Base-by-base conservation (phyloP, 768 basidiomycete genomes). In the Tricholoma sp. region DNA sequence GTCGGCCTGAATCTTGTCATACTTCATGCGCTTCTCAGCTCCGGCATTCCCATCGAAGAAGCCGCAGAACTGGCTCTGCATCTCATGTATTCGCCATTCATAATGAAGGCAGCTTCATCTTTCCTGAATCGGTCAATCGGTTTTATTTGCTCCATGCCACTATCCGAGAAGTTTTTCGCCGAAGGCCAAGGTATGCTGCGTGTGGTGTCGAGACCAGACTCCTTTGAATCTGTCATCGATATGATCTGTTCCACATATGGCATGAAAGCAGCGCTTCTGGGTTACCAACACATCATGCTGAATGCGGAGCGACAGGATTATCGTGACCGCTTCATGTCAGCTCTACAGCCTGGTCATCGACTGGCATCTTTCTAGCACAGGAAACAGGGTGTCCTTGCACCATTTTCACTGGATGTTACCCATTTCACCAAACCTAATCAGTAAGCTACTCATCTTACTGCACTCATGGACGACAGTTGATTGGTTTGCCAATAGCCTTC, bases 321-420 rank as follows among this genome's bases (percentile, higher is more conserved):
- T 54, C 70, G 68, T 31, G 75, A 81, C 45, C 69, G 76, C 15
- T 57, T 68, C 61, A 63, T 73, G 57, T 57, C 63, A 58, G 57
- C 62, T 1, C 64, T 79, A 50, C 63, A 68, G 50, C 73, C 77
- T 4, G 63, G 70, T 0, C 72, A 73, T 60, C 67, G 71, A n/a
- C 52, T 70, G 55, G 61, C 66, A 10, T 70, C 67, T 52, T 58
- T 66, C 49, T 63, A 58, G 9, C 68, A 65, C 60, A 63, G 67
- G 45, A 57, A 67, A 24, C 67, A 58, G 2, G 72, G 71, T 4
- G 61, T 73, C 7, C 58, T 73, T 8, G 63, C 61, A 10, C 72
- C 70, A 2, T 73, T 70, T 52, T 63, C 66, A 0, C 50, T 62
- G 12, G 63, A 67, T 31, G 62, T 59, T 6, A 60, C 54, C 33